Evolutionary conservation across 2,329 filamentous ascomycete genomes (phyloP).

Genomic region (Apiospora pterosperma): DNA sequence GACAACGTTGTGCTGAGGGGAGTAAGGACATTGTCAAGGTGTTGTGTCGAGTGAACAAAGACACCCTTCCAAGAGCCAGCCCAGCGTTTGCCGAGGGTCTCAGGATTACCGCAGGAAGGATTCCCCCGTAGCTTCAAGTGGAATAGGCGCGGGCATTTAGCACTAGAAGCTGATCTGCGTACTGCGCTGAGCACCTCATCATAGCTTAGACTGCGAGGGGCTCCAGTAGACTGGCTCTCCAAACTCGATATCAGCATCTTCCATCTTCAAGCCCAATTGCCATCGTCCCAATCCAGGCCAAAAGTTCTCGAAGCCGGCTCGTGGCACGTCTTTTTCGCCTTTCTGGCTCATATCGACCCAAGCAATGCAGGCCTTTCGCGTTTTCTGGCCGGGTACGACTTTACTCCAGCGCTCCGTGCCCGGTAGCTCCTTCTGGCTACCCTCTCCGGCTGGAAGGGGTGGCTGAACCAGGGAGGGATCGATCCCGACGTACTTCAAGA

Average conservation of each 20-base stretch:
- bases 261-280: conserved; percentile 33
- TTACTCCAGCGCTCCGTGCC: conserved; percentile 45
- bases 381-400: conserved; percentile 28
- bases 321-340: conserved; percentile 20
- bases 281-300: conserved; percentile 44
- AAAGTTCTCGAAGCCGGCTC: conserved; percentile 34
- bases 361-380: conserved; percentile 31
- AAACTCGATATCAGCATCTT: conserved; percentile 26
- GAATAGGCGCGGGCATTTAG: background rate
- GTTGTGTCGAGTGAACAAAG: background rate
- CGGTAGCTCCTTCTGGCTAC: conserved; percentile 37
- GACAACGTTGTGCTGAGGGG: background rate
- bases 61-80: background rate
- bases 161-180: background rate
- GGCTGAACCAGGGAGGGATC: conserved; percentile 44
- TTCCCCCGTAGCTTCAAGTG: background rate
- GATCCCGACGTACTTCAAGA: conserved; percentile 38
- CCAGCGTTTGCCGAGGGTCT: background rate
- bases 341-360: conserved; percentile 46
- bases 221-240: conserved; percentile 15
- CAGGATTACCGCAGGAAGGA: background rate
- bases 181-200: background rate
- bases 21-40: background rate
- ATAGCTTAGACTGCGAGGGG: background rate
- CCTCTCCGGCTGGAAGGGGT: conserved; percentile 40